A percentile compares a stretch with the other conserved stretches of the same genome.
Conservation (phyloP, 177 flowering plant genomes). For the Tripterygium wilfordii region DNA sequence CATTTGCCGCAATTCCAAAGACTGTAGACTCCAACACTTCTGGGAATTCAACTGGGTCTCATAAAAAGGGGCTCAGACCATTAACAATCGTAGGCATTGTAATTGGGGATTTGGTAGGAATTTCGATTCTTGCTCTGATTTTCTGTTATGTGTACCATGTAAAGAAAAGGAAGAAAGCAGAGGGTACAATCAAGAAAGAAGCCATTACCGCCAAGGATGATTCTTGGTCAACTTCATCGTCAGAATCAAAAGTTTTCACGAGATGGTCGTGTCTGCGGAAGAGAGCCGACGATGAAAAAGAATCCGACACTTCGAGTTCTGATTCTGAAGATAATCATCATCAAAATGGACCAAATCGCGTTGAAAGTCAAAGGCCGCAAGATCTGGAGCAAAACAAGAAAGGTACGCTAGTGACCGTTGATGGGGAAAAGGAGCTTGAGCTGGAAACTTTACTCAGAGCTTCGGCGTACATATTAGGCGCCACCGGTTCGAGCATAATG, state of each 20-base stretch:
- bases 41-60: background rate
- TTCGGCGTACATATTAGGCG: constrained; percentile 88
- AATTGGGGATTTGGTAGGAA: constrained; percentile 48
- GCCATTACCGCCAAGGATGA: constrained; percentile 12
- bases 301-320: constrained; percentile 25
- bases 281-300: constrained; percentile 26
- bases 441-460: constrained; percentile 80
- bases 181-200: constrained; percentile 5
- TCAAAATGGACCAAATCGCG: constrained; percentile 7
- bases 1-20: constrained; percentile 44
- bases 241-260: constrained; percentile 29
- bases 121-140: constrained; percentile 37
- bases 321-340: constrained; percentile 25
- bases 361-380: constrained; percentile 7
- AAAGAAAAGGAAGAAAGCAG: constrained; percentile 24
- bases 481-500: constrained; percentile 78
- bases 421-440: constrained; percentile 75
- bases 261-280: constrained; percentile 53
- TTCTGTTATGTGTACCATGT: constrained; percentile 41
- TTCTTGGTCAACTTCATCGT: constrained; percentile 20
- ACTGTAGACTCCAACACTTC: constrained; percentile 13
- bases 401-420: constrained; percentile 72
- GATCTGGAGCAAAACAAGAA: constrained; percentile 19
- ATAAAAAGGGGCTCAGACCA: constrained; percentile 17
- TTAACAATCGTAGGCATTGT: constrained; percentile 30